These are phyloP conservation scores for Colletotrichum tanaceti DNA, from an alignment of 2,329 filamentous ascomycete species.

Conservation along the genomic window DNA sequence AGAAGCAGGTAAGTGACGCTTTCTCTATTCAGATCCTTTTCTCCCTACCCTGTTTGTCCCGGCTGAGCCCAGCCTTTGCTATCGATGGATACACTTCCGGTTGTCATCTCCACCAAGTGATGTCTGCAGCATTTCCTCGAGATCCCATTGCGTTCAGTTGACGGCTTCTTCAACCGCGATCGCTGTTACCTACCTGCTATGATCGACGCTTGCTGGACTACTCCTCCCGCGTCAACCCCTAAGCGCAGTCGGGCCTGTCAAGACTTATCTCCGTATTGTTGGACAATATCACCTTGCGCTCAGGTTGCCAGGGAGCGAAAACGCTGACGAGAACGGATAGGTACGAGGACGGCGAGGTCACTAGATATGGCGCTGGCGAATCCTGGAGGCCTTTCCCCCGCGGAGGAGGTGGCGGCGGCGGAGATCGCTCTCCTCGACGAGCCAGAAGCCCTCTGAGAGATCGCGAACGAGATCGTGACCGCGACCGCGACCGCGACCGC, in stretches of 20 bases:
- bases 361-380: constrained; percentile 71
- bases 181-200: neutral
- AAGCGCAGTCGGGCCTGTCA: neutral
- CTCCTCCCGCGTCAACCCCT: neutral
- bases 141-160: too few relatives aligned
- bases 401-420: constrained; percentile 30
- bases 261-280: neutral
- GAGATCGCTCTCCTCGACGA: constrained; percentile 58
- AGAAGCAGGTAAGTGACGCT: constrained; percentile 50
- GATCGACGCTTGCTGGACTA: neutral
- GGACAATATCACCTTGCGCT: neutral
- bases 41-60: neutral
- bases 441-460: constrained; percentile 46
- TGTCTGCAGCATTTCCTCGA: neutral
- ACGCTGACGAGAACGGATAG: constrained; percentile 48
- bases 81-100: neutral
- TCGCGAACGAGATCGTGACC: constrained; percentile 41
- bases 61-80: neutral
- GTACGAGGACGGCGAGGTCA: constrained; percentile 72
- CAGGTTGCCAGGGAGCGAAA: neutral
- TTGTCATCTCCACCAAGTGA: neutral
- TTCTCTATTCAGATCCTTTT: neutral
- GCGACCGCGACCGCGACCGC: constrained; percentile 39
- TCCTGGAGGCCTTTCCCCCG: constrained; percentile 70
- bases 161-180: neutral